Base-by-base conservation (phyloP, 108 stramenopile species). In the Pseudonitzschia multistriata region DNA sequence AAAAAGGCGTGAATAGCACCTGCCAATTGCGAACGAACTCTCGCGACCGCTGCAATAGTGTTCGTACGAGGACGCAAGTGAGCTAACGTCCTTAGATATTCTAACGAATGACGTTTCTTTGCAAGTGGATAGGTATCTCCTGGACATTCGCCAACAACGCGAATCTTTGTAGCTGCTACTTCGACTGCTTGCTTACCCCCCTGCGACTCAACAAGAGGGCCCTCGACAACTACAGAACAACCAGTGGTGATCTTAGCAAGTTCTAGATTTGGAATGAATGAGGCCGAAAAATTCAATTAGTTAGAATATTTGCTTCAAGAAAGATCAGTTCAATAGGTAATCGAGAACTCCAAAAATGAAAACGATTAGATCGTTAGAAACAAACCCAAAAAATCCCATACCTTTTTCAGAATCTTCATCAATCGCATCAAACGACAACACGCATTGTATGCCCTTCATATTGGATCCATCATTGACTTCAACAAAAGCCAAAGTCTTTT, bases 51-150 rank as follows among this genome's bases (percentile, higher is more conserved):
- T 3, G 97, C 94, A 45, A 98, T 83, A 17, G 96, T 97, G 78
- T 98, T 98, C 49, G 98, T 98, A 7, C 99, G 79, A 27, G 97
- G 97, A 31, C 99, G 89, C 39, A 99, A 80, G 84, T 99, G 99
- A 21, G 97, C 97, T 60, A 97, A 83, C 48, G 94, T 96, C 14
- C 99, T 79, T 47, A 99, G 83, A 74, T 97, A 99, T 82, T 99
- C 99, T 14, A 97, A 77, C 1, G 96, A 85, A 72, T 98, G 98
- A 40, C 97, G 90, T 73, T 99, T 99, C 84, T 99, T 99, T 50
- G 97, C 97, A 30, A 99, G 84, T 11, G 99, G 99, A 71, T 96
- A 99, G 3, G 87, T 80, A 42, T 96, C 95, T n/a, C 81, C 88
- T 10, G 96, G 94, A 83, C 97, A 97, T 15, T 70, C 74, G 3